Evolutionary conservation across 1,284 basidiomycete species (phyloP).

Genomic region (Pholiota adiposa): DNA sequence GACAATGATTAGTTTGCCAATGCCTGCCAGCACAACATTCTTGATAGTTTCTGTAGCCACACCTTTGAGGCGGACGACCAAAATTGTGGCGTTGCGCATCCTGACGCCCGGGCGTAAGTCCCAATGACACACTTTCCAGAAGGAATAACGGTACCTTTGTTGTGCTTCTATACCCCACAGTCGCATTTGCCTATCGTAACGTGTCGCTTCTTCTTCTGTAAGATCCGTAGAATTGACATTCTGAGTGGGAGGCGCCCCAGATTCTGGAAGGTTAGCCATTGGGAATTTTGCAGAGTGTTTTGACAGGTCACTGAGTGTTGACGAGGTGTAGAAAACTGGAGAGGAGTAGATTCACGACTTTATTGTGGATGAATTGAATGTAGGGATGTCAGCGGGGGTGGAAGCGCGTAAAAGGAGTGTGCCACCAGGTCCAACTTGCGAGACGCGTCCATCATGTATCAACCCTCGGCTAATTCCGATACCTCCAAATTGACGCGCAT

Average conservation of each 20-base stretch:
- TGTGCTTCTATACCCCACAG: conserved; percentile 98
- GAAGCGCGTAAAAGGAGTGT: not conserved
- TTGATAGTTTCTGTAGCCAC: conserved; percentile 97
- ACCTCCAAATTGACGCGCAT: not conserved
- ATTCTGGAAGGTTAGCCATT: conserved; percentile 16
- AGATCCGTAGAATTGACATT: conserved; percentile 26
- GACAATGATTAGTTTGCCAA: conserved; percentile 72
- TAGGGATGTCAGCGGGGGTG: not conserved
- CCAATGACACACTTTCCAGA: conserved; percentile 5
- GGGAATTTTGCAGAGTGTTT: not conserved
- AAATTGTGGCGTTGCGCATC: conserved; percentile 92
- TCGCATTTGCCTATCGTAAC: conserved; percentile 97
- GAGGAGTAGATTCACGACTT: not conserved
- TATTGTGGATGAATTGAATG: not conserved
- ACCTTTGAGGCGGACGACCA: conserved; percentile 83
- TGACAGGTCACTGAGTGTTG: not conserved
- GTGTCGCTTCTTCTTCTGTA: conserved; percentile 54
- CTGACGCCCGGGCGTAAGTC: conserved; percentile 43
- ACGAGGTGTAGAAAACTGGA: not conserved
- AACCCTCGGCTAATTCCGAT: conserved; percentile 15
- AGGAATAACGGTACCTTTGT: conserved; percentile 63
- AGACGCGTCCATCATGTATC: conserved; percentile 9
- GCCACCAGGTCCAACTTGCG: not conserved
- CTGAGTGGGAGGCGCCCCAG: conserved; percentile 3
- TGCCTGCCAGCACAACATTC: conserved; percentile 85